phyloP scores from a whole-genome alignment of 2,329 filamentous ascomycete species.

The Ceratocystis albifundus region DNA sequence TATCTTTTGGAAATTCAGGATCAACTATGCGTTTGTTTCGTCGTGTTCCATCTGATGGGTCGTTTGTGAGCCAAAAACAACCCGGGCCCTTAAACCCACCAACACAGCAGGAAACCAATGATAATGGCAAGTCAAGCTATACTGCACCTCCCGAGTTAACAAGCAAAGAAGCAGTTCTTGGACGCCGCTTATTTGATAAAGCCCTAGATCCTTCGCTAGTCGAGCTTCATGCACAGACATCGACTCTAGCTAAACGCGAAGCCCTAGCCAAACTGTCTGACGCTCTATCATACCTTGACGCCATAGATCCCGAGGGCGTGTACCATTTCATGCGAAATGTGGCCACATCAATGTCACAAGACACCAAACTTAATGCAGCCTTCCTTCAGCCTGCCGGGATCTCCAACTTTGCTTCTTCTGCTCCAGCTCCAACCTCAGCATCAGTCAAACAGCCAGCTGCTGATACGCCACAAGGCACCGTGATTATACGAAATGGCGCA shows the following conservation, averaged over 20 bases:
- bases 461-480: conserved; percentile 41
- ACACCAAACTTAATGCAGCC: conserved; percentile 50
- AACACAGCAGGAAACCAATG: not conserved
- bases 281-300: conserved; percentile 73
- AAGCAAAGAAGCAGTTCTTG: conserved; percentile 73
- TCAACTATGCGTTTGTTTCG: conserved; percentile 89
- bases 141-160: conserved; percentile 42
- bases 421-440: not conserved
- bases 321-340: conserved; percentile 73
- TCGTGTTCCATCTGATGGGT: conserved; percentile 63
- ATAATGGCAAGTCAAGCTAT: conserved; percentile 31
- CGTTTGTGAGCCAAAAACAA: conserved; percentile 27
- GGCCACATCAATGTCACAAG: conserved; percentile 58
- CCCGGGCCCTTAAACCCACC: conserved; percentile 33
- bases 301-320: conserved; percentile 79
- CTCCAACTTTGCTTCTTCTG: conserved; percentile 17
- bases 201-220: conserved; percentile 72
- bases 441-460: conserved; percentile 13
- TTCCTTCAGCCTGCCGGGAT: conserved; percentile 32
- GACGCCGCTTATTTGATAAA: conserved; percentile 68
- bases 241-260: conserved; percentile 57
- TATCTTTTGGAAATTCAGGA: conserved; percentile 86
- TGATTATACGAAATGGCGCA: conserved; percentile 35
- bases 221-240: conserved; percentile 74
- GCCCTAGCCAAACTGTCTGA: conserved; percentile 73